phyloP scores from a whole-genome alignment of 139 green algal genomes.

The Tetraselmis chui region DNA sequence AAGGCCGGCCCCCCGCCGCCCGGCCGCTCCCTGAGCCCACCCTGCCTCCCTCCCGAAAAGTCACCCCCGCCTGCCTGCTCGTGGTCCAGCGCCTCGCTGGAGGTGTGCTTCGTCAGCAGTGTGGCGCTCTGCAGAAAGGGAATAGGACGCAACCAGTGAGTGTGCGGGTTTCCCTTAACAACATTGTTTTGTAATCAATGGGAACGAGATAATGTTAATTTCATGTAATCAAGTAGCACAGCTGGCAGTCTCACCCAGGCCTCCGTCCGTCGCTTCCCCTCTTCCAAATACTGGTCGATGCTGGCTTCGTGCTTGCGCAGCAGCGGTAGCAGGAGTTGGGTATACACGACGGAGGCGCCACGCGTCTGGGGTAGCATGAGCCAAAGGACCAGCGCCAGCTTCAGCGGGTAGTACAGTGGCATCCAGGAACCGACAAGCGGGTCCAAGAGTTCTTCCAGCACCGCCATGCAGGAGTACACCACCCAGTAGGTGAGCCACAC shows the following conservation, averaged over 20 bases:
- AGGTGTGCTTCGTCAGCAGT: background rate
- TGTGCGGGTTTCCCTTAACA: no score
- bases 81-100: background rate
- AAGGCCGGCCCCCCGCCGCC: background rate
- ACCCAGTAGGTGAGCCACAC: constrained; percentile 14
- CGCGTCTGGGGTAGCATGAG: constrained; percentile 4
- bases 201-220: no score
- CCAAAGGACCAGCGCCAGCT: constrained; percentile 6
- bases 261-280: background rate
- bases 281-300: constrained; percentile 8
- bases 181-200: no score
- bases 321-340: background rate
- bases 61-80: background rate
- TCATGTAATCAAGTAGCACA: no score
- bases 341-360: background rate
- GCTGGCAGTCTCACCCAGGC: background rate
- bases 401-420: constrained; percentile 7
- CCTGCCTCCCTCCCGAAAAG: background rate
- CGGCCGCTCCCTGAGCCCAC: background rate
- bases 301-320: constrained; percentile 10
- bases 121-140: background rate
- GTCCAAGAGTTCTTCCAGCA: background rate
- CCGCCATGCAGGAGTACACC: background rate
- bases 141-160: no score
- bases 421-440: constrained; percentile 4